Evolutionary conservation across 23 red algal species (phyloP).

Genomic region (Gracilaria domingensis): DNA sequence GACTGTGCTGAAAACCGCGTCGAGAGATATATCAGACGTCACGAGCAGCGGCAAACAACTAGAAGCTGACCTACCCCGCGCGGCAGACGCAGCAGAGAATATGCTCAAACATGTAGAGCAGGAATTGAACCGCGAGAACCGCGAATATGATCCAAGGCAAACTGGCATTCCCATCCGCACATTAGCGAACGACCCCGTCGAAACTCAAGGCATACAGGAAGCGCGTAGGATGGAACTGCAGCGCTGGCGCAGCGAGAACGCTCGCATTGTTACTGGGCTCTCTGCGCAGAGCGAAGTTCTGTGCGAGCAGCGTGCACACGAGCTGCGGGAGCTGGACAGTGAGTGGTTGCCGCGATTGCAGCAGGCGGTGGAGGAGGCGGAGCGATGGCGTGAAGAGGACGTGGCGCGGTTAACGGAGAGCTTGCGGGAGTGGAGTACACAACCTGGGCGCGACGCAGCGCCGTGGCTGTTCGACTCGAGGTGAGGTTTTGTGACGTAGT

Average conservation of each 20-base stretch:
- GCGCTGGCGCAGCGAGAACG: neutral
- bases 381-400: neutral
- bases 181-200: neutral
- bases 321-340: neutral
- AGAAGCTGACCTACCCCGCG: neutral
- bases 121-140: neutral
- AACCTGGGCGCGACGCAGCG: neutral
- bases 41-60: constrained; percentile 10
- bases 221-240: neutral
- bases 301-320: constrained; percentile 24
- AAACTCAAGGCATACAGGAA: neutral
- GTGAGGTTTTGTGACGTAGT: neutral
- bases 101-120: constrained; percentile 17
- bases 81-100: neutral
- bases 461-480: constrained; percentile 1
- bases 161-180: neutral
- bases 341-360: neutral
- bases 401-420: neutral
- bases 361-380: neutral
- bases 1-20: constrained; percentile 3
- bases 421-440: neutral
- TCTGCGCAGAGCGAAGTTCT: constrained; percentile 10
- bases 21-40: neutral
- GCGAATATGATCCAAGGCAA: neutral
- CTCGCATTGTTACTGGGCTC: neutral